Conservation (phyloP, 306 rosid genomes). For the Malus orientalis region DNA sequence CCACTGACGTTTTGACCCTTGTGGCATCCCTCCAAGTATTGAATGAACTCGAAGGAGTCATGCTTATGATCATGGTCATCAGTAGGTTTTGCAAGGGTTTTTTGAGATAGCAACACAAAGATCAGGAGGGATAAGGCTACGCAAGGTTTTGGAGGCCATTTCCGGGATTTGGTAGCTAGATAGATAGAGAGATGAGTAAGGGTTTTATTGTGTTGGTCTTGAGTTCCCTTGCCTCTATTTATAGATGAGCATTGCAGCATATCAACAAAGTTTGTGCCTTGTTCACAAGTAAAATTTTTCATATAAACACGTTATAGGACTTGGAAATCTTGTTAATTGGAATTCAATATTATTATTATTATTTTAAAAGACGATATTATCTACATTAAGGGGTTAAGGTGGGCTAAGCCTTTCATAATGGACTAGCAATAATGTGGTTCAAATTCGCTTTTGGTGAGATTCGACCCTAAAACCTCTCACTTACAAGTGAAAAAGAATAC, state of each 20-base stretch:
- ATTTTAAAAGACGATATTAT: no score
- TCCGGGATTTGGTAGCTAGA: neutral
- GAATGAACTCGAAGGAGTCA: conserved; percentile 11
- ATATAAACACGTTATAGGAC: no score
- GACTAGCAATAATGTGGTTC: no score
- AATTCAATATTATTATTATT: no score
- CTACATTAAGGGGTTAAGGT: no score
- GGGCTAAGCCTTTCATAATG: rapidly evolving
- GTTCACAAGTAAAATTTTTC: no score
- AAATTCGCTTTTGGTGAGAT: no score
- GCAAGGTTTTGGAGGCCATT: neutral
- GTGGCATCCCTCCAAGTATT: conserved; percentile 10
- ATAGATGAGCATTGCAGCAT: neutral
- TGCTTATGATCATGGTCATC: neutral
- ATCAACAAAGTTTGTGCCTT: neutral
- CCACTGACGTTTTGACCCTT: conserved; percentile 13
- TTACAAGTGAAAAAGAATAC: no score
- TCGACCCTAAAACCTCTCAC: rapidly evolving
- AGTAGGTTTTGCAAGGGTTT: neutral
- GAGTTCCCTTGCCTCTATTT: neutral
- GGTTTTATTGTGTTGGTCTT: neutral
- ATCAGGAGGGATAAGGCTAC: neutral
- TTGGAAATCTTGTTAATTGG: no score
- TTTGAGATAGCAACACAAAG: neutral
- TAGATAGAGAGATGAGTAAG: neutral